Conservation (phyloP, 768 basidiomycete genomes). For the Termitomyces sp. region DNA sequence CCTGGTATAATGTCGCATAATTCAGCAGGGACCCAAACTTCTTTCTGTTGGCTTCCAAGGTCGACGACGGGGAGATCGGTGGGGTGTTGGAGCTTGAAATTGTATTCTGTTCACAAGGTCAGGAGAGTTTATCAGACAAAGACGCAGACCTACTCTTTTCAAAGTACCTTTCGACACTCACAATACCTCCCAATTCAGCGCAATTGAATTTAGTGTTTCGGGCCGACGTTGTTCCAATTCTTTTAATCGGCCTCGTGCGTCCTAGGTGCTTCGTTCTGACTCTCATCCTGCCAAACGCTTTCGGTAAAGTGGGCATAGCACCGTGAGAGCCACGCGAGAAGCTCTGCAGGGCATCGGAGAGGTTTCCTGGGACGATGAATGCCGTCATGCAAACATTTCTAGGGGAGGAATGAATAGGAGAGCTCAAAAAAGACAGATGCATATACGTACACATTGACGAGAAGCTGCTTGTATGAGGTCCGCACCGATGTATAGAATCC, state of each 20-base stretch:
- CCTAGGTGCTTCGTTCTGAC: constrained; percentile 55
- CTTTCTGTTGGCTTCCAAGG: constrained; percentile 29
- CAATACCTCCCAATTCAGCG: constrained; percentile 43
- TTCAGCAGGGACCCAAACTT: constrained; percentile 57
- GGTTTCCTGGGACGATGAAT: constrained; percentile 54
- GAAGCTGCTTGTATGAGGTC: constrained; percentile 40
- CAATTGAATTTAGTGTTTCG: constrained; percentile 40
- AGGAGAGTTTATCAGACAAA: not conserved
- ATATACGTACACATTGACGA: constrained; percentile 46
- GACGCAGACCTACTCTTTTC: constrained; percentile 41
- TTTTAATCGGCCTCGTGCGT: constrained; percentile 46
- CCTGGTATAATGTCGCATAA: constrained; percentile 61
- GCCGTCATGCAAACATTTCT: constrained; percentile 55
- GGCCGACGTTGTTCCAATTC: constrained; percentile 31
- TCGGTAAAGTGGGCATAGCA: constrained; percentile 40
- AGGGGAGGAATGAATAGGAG: not conserved
- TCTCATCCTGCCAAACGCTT: constrained; percentile 48
- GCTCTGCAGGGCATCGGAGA: constrained; percentile 50
- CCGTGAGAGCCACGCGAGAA: constrained; percentile 41
- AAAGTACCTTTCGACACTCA: constrained; percentile 66
- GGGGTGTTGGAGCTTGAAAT: constrained; percentile 39
- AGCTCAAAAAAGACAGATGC: not conserved
- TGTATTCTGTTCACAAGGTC: constrained; percentile 43
- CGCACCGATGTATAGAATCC: constrained; percentile 50
- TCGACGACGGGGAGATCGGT: constrained; percentile 49